A percentile compares a stretch with the other conserved stretches of the same genome.
phyloP scores from a whole-genome alignment of 2,329 filamentous ascomycete species.

The Harringtonia lauricola region DNA sequence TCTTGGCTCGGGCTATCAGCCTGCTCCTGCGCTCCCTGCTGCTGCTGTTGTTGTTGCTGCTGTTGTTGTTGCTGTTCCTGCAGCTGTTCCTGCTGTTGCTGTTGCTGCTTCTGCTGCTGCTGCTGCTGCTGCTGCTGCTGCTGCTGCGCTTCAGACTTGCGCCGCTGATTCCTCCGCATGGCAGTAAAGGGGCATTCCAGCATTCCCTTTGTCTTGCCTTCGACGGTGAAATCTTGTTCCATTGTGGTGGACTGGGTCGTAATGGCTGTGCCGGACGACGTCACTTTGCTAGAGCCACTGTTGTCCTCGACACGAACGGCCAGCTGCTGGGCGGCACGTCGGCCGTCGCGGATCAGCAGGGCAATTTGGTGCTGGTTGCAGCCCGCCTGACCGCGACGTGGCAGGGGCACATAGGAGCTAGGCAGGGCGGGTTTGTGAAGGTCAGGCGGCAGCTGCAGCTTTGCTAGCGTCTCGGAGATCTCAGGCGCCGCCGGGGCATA shows the following conservation, averaged over 20 bases:
- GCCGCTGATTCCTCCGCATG: slow-evolving; percentile 20
- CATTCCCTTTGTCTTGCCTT: slow-evolving; percentile 68
- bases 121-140: slow-evolving; percentile 6
- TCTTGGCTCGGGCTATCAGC: too few species aligned
- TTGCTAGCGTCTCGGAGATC: slow-evolving; percentile 54
- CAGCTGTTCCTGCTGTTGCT: neutral
- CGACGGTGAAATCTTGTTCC: slow-evolving; percentile 84
- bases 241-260: slow-evolving; percentile 55
- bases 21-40: too few species aligned
- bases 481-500: slow-evolving; percentile 55
- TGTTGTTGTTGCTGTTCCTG: slow-evolving; percentile 10
- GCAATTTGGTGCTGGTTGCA: slow-evolving; percentile 46
- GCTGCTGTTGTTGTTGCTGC: too few species aligned
- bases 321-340: slow-evolving; percentile 44
- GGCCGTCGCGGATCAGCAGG: slow-evolving; percentile 52
- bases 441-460: slow-evolving; percentile 53
- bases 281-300: slow-evolving; percentile 35
- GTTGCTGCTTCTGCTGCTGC: slow-evolving; percentile 6
- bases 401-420: slow-evolving; percentile 42
- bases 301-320: slow-evolving; percentile 36
- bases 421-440: slow-evolving; percentile 33
- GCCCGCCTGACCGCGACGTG: slow-evolving; percentile 32
- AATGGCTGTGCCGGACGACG: slow-evolving; percentile 31
- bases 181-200: slow-evolving; percentile 71
- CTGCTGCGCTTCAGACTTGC: too few species aligned